Percentiles rank a stretch among this genome's conserved stretches.
phyloP scores from a whole-genome alignment of 164 flowering plant species.

The Sextonia rubra region DNA sequence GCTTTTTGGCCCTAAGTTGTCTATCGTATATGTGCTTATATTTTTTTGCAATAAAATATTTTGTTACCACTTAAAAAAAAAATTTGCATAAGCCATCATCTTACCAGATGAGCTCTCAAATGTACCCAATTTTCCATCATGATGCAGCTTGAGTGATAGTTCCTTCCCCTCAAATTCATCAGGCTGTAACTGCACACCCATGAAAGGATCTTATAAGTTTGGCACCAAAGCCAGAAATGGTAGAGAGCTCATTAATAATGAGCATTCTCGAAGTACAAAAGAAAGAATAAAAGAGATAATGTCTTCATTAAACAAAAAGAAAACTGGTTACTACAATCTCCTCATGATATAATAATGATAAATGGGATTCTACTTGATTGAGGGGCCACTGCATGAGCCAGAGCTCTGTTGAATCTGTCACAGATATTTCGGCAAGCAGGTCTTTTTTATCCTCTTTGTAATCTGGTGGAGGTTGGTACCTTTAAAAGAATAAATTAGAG shows the following conservation, averaged over 20 bases:
- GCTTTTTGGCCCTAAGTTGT: too few relatives aligned
- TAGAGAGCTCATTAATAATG: not conserved
- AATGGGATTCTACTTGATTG: conserved; percentile 25
- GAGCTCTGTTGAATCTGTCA: conserved; percentile 41
- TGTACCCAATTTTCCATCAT: conserved; percentile 49
- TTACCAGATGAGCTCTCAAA: conserved; percentile 58
- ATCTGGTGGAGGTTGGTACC: conserved; percentile 31
- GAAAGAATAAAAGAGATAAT: not conserved
- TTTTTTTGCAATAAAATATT: too few relatives aligned
- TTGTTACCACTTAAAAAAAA: too few relatives aligned
- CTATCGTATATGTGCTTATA: too few relatives aligned
- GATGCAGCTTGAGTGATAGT: conserved; percentile 44
- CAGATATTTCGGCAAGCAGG: conserved; percentile 29
- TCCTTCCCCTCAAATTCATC: conserved; percentile 57
- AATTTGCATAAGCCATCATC: not conserved
- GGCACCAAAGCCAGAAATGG: not conserved
- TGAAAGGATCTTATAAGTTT: not conserved
- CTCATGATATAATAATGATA: not conserved
- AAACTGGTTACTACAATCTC: not conserved
- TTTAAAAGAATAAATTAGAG: not conserved
- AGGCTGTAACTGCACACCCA: conserved; percentile 18
- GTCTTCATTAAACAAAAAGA: not conserved
- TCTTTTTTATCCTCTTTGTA: conserved; percentile 31
- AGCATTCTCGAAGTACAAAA: not conserved
- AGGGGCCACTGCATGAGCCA: conserved; percentile 49